These are phyloP conservation scores for Phytophthora agathidicida DNA, from an alignment of 352 stramenopile genomes.

Conservation along the genomic window DNA sequence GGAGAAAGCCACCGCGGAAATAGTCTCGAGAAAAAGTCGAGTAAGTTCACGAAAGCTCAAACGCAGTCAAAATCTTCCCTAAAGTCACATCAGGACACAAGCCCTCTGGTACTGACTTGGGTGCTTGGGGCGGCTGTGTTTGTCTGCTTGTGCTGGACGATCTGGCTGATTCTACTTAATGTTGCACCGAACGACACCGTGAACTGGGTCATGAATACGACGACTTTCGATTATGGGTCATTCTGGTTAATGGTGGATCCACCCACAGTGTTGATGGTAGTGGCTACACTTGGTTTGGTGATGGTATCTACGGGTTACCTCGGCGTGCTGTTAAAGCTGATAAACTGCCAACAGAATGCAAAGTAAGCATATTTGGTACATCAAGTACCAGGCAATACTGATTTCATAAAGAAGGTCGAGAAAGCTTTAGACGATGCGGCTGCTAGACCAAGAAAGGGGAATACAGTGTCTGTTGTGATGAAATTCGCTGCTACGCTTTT, in stretches of 20 bases:
- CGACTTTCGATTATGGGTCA: conserved; percentile 24
- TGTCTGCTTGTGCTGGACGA: conserved; percentile 25
- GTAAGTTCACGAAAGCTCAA: conserved; percentile 2
- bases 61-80: background rate
- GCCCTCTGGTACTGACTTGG: background rate
- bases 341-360: background rate
- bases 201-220: conserved; percentile 32
- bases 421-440: background rate
- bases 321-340: background rate
- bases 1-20: background rate
- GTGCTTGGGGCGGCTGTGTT: background rate
- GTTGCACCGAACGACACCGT: conserved; percentile 24
- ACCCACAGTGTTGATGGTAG: conserved; percentile 1
- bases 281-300: conserved; percentile 1
- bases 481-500: background rate
- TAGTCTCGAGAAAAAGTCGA: conserved; percentile 5
- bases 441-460: background rate
- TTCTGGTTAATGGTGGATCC: conserved; percentile 32
- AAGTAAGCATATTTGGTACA: background rate
- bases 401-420: conserved; percentile 3
- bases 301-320: conserved; percentile 3
- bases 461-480: background rate
- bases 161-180: conserved; percentile 26
- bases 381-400: background rate
- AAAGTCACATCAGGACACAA: background rate